Base-by-base conservation (phyloP, 2,329 filamentous ascomycete genomes). In the Penicillium crustosum region DNA sequence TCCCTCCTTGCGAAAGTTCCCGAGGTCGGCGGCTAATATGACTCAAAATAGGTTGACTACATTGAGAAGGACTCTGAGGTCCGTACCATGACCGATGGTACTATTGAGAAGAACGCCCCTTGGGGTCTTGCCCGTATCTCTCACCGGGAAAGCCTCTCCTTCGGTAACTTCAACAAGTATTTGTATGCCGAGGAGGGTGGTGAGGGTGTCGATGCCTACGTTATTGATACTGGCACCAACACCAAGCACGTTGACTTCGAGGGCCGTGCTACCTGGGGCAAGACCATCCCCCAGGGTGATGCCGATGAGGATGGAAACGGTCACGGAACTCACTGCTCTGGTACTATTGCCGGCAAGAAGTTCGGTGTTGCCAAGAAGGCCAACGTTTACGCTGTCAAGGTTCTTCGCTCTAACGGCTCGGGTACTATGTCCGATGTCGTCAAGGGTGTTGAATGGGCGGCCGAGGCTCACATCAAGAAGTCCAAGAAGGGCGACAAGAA, bases 341-440 rank as follows among this genome's bases (percentile, higher is more conserved):
- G 94, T 70, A 99, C 95, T 62, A 89, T 99, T 71, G 94, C 90
- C 66, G 94, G 95, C 75, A 95, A 94, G 87, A 97, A 96, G 83
- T 99, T 96, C 75, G 94, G 94, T 86, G 94, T 99, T 64, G 93
- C 94, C 76, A 99, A 99, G 89, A 97, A 97, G 86, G 94, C 95
- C 74, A 87, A 91, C 69, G 83, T 99, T 77, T 93, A 95, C 73
- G 94, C 94, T 65, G 93, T 99, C 83, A 99, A 99, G 88, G 94
- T 99, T 41, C 89, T 99, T 69, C 87, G 89, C 75, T 97, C 93
- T 70, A 99, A 96, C 79, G 94, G 94, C 70, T 97, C 93, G 49
- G 94, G 94, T 71, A 93, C 91, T 75, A 99, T 99, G 95, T 93
- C 93, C 58, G 94, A 99, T 74, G 94, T 99, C 68, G 91, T 99